Evolutionary conservation across 306 rosid species (phyloP), one percentile per base, ranked within the genome.

Genomic region (Quercus agrifolia): DNA sequence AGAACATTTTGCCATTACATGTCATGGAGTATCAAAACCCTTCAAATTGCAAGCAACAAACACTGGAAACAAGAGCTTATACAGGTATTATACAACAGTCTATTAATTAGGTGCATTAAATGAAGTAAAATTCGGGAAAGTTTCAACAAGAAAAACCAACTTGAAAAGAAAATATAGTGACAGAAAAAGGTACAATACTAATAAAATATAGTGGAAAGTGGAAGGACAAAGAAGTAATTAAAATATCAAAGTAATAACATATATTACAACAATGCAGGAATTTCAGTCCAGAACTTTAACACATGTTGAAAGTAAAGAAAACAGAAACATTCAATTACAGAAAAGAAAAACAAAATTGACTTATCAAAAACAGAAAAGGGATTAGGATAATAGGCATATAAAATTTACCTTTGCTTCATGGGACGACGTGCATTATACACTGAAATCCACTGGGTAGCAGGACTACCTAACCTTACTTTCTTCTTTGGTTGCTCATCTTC

Each of bases 401-500:
- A 46, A 30, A 74, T 84, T 74, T 73, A 94, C 98, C 98, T 94
- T 77, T 92, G 98, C 89, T 94, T 94, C 98, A 94, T 94, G 64
- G 97, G 96, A 62, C 96, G 92, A 19, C 91, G 96, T 69, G 98
- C 98, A 83, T 94, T 94, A 84, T 94, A 94, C 78, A 92, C 97
- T 4, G 98, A 92, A 85, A 94, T 90, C 98, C 98, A 94, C 84
- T 92, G 98, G 41, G 94, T 92, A 64, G 97, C 98, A 62, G 97
- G 98, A 86, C 89, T 90, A 63, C 98, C 98, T 80, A 92, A 46
- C 79, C 98, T 89, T 61, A 92, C 90, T 89, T 92, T 94, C 89
- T 94, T 94, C 91, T 94, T 94, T 63, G 98, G 98, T 68, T 90
- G 98, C 82, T 94, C 97, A 74, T 94, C 98, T 76, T 92, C 98